These are phyloP conservation scores for Globisporangium splendens DNA, from an alignment of 352 stramenopile species.

Conservation along the genomic window DNA sequence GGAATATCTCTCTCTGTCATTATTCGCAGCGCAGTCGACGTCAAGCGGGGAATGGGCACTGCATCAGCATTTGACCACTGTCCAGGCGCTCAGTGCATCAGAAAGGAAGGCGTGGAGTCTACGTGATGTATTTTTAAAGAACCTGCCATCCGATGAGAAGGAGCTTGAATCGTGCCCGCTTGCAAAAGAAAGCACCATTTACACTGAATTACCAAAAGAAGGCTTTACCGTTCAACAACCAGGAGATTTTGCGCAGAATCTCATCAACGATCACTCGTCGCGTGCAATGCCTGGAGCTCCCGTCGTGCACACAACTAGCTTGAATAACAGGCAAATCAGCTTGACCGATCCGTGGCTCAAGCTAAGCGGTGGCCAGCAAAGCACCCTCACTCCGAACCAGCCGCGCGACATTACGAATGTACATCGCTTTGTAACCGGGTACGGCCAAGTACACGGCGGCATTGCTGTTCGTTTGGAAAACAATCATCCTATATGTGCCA, in stretches of 20 bases:
- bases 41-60: constrained; percentile 25
- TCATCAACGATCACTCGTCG: background rate
- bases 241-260: background rate
- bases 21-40: constrained; percentile 32
- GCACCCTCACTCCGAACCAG: background rate
- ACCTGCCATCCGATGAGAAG: constrained; percentile 1
- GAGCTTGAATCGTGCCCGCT: constrained; percentile 37
- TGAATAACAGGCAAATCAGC: constrained; percentile 7
- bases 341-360: constrained; percentile 14
- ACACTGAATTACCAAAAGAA: constrained; percentile 19
- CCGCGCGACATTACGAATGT: constrained; percentile 38
- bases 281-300: background rate
- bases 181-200: constrained; percentile 31
- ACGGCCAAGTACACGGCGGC: constrained; percentile 71
- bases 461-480: constrained; percentile 67
- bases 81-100: constrained; percentile 29
- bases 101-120: constrained; percentile 35
- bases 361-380: constrained; percentile 2
- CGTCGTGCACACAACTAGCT: constrained; percentile 8
- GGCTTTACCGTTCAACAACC: constrained; percentile 24
- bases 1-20: constrained; percentile 61
- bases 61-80: constrained; percentile 57
- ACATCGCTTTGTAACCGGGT: constrained; percentile 76
- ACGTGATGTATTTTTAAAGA: constrained; percentile 41
- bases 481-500: constrained; percentile 37